Evolutionary conservation across 768 basidiomycete species (phyloP).

Genomic region (Amanita polypyramis): DNA sequence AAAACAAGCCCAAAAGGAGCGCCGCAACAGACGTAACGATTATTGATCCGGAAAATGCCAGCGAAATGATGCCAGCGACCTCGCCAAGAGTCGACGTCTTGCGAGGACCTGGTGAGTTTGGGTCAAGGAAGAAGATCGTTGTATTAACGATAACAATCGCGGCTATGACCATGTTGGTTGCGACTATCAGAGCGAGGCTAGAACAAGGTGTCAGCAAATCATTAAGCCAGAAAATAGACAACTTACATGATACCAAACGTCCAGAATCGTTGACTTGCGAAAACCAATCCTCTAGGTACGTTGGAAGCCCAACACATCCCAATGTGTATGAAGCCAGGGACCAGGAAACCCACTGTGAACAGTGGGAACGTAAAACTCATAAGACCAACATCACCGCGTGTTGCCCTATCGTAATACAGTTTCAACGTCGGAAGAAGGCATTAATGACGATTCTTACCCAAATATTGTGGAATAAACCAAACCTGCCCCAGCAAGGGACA

Average conservation of each 20-base stretch:
- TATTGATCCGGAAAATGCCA: slow-evolving; percentile 1
- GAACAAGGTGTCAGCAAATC: background rate
- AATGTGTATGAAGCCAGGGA: slow-evolving; percentile 15
- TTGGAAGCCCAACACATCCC: slow-evolving; percentile 13
- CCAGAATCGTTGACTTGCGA: slow-evolving; percentile 17
- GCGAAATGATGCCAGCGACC: background rate
- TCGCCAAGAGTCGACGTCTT: background rate
- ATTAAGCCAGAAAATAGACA: background rate
- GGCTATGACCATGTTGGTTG: slow-evolving; percentile 11
- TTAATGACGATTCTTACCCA: slow-evolving; percentile 9
- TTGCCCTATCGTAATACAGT: slow-evolving; percentile 8
- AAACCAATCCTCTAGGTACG: slow-evolving; percentile 12
- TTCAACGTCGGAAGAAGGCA: background rate
- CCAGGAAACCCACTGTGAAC: slow-evolving; percentile 16
- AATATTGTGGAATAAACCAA: slow-evolving; percentile 18
- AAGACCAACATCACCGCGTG: slow-evolving; percentile 15
- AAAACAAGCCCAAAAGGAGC: background rate
- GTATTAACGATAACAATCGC: slow-evolving; percentile 14
- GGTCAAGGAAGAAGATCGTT: slow-evolving; percentile 14
- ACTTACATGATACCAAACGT: slow-evolving; percentile 12
- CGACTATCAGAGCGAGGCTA: slow-evolving; percentile 10
- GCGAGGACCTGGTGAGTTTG: background rate
- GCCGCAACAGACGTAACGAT: background rate
- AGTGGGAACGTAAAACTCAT: slow-evolving; percentile 19
- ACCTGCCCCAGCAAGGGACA: slow-evolving; percentile 15